Base-by-base conservation (phyloP, 805 yeast genomes). In the Metschnikowia kunwiensis region DNA sequence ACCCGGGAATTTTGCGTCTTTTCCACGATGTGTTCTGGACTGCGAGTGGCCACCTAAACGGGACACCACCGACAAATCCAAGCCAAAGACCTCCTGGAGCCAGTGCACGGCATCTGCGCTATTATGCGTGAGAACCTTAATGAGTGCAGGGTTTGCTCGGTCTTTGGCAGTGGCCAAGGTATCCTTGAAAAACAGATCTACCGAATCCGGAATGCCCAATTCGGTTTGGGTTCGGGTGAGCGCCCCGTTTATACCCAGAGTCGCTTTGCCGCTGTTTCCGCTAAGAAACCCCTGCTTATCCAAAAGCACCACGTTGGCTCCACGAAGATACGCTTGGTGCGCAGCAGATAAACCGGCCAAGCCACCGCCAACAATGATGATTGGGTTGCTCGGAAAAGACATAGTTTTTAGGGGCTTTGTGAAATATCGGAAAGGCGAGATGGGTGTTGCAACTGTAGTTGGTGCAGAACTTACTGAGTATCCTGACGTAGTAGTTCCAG, bases 31-130 rank as follows among this genome's bases (percentile, higher is more conserved):
- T 1, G 95, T 86, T 57, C 95, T 70, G 14, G 86, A 79, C 32
- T 71, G 77, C 1, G 88, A 79, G 54, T 86, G 94, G 3, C 95
- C 95, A 18, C 95, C 95, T 27, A 86, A 60, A 49, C 85, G 75
- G n/a, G 86, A 74, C 9, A 86, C 82, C 11, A 80, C 66, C 6
- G 83, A 72, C 38, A 86, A 62, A 49, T 80, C 85, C 32, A 84
- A 61, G 5, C 68, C 72, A 48, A 84, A 77, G 4, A 70, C 73
- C 20, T 74, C 70, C 47, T 81, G 82, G 34, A 86, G 68, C 91
- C 94, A 86, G 31, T 75, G 75, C 32, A 86, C 72, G 0, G 93
- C 89, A 27, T 68, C 72, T 5, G 75, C 77, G 2, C 87, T 79
- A 28, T 81, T 77, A 38, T 70, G 60, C 1, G 83, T 72, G 42